phyloP scores from a whole-genome alignment of 2,329 filamentous ascomycete species.

The Aspergillus ochraceus region DNA sequence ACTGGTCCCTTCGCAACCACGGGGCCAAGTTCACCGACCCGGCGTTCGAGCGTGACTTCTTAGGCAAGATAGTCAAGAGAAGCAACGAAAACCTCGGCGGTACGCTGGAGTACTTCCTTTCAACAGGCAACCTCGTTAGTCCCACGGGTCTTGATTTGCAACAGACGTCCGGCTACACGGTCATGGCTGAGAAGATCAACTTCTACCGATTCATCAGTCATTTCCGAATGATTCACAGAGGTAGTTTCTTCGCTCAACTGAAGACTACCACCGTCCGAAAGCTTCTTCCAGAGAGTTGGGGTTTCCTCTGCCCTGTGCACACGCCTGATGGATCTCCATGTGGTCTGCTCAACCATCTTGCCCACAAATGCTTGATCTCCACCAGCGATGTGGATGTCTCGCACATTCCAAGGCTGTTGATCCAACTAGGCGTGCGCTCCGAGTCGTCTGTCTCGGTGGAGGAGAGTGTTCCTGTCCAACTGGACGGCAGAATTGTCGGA shows the following conservation, averaged over 20 bases:
- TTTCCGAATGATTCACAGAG: conserved; percentile 98
- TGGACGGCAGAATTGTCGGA: conserved; percentile 86
- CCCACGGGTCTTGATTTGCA: conserved; percentile 91
- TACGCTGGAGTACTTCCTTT: conserved; percentile 90
- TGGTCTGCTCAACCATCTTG: conserved; percentile 89
- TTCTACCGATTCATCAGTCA: conserved; percentile 98
- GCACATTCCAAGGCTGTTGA: conserved; percentile 69
- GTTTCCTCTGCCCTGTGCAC: conserved; percentile 95
- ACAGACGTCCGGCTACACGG: conserved; percentile 90
- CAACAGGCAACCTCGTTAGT: conserved; percentile 90
- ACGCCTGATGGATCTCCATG: conserved; percentile 96
- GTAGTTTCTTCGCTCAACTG: conserved; percentile 95
- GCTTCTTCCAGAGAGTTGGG: conserved; percentile 93
- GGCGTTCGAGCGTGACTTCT: conserved; percentile 77
- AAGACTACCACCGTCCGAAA: conserved; percentile 98
- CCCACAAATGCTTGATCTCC: conserved; percentile 90
- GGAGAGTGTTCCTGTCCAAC: conserved; percentile 83
- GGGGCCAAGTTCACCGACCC: conserved; percentile 68
- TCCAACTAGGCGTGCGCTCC: conserved; percentile 75
- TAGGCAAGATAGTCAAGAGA: conserved; percentile 72
- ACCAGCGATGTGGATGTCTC: conserved; percentile 74
- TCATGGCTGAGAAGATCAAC: conserved; percentile 98
- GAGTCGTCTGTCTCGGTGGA: conserved; percentile 75
- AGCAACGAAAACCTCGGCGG: conserved; percentile 88
- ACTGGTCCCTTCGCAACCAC: conserved; percentile 56